Evolutionary conservation across 441 rosid species (phyloP), one percentile per base, ranked within the genome.

Genomic region (Dalechampia spathulata): DNA sequence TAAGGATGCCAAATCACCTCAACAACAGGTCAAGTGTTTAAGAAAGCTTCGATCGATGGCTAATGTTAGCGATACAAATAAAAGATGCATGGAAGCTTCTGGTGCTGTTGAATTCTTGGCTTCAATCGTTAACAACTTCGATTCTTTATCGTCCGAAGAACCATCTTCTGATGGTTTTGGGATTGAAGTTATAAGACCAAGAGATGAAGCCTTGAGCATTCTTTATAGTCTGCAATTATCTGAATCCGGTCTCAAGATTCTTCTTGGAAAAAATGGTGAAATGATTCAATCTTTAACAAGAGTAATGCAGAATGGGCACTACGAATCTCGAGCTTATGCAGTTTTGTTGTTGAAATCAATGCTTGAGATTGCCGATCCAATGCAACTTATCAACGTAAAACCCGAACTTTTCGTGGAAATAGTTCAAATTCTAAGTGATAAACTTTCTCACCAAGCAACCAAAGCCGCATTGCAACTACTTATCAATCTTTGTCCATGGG

Each of bases 291-390:
- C 88, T 15, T 74, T 89, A 64, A 70, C 71, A 0, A 73, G 61
- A 58, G 62, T 85, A 17, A 81, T 89, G 90, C 78, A 67, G 37
- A 62, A 63, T 7, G 96, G 88, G 11, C 75, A 42, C 66, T 78
- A 78, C 63, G 94, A 86, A 25, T 86, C 96, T 12, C 75, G 99
- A 23, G 87, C 85, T 46, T 86, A 86, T 30, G 80, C 96, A 6
- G 65, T 81, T 16, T 30, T 83, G 50, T 59, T 92, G 45, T 63
- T 83, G 63, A 82, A 76, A 59, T 77, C 89, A 15, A 65, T 80
- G 23, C 65, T 83, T 22, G 74, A 76, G 52, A 76, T 83, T 4
- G 88, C 92, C 0, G 90, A 86, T 53, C 83, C 89, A 9, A 59
- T 76, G 53, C 80, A 72, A 12, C 66, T 83, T 16, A 71, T 78